phyloP scores from a whole-genome alignment of 2,329 filamentous ascomycete genomes.

The Beauveria varroae region DNA sequence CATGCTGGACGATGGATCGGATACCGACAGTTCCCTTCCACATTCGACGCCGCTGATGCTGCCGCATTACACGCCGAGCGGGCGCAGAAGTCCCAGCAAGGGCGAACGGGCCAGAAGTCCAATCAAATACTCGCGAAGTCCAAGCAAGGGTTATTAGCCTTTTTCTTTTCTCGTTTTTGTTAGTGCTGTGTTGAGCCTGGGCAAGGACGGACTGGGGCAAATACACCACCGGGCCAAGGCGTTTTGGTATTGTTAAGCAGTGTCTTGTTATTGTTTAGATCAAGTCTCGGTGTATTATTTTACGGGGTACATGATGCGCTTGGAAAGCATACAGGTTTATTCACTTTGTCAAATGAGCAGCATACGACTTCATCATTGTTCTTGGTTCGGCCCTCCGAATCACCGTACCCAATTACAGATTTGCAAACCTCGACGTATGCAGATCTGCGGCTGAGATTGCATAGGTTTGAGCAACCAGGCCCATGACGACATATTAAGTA shows the following conservation, averaged over 20 bases:
- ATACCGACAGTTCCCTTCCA: constrained; percentile 44
- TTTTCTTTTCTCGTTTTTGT: not conserved
- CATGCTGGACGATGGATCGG: constrained; percentile 38
- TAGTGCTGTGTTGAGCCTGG: not conserved
- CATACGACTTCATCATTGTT: too few species aligned
- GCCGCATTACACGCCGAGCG: constrained; percentile 39
- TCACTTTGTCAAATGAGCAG: not conserved
- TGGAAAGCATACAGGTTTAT: not conserved
- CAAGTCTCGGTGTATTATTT: not conserved
- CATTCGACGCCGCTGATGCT: constrained; percentile 33
- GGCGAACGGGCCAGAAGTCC: constrained; percentile 41
- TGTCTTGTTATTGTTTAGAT: not conserved
- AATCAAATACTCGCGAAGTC: constrained; percentile 34
- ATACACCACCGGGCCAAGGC: not conserved
- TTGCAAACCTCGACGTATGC: not conserved
- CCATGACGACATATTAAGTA: not conserved
- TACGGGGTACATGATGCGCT: not conserved
- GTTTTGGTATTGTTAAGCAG: not conserved
- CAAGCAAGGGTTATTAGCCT: constrained; percentile 28
- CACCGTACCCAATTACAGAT: not conserved
- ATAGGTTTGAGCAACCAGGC: not conserved
- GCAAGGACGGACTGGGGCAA: not conserved
- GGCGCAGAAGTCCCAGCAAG: constrained; percentile 42
- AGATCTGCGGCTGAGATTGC: not conserved
- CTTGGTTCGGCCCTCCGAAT: too few species aligned